These are phyloP conservation scores for Hypoxylon fragiforme DNA, from an alignment of 495 filamentous ascomycete species.

Conservation along the genomic window DNA sequence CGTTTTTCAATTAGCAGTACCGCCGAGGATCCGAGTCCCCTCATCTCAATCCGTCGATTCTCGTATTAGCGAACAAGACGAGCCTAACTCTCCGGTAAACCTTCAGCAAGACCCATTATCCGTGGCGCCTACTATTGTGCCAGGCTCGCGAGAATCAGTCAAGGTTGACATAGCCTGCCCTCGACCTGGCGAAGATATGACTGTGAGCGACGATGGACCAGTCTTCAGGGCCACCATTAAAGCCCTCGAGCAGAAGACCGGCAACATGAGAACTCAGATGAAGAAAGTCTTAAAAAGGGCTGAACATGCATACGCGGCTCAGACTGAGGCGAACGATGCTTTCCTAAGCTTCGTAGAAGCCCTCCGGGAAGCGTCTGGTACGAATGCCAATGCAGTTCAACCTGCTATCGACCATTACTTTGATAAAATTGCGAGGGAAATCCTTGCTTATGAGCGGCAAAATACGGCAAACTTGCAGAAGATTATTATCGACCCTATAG, in stretches of 20 bases:
- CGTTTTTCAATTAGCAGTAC: conserved; percentile 68
- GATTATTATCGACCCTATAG: conserved; percentile 90
- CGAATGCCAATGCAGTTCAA: conserved; percentile 92
- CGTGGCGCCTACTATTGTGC: conserved; percentile 40
- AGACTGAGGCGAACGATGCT: conserved; percentile 81
- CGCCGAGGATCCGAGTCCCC: conserved; percentile 75
- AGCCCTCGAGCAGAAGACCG: conserved; percentile 92
- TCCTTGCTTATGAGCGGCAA: conserved; percentile 80
- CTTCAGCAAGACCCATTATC: conserved; percentile 47
- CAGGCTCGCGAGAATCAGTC: conserved; percentile 55
- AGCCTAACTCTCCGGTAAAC: conserved; percentile 65
- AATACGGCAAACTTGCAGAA: conserved; percentile 85
- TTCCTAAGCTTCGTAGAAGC: conserved; percentile 83
- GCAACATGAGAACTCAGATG: conserved; percentile 89
- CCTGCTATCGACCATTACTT: conserved; percentile 98
- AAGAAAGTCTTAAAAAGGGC: conserved; percentile 94
- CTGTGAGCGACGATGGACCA: conserved; percentile 86
- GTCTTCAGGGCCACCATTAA: conserved; percentile 98
- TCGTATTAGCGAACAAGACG: conserved; percentile 68
- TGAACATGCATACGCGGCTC: conserved; percentile 80
- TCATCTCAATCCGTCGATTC: conserved; percentile 83
- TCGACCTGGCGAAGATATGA: conserved; percentile 84
- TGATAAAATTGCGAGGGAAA: conserved; percentile 92
- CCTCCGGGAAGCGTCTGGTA: conserved; percentile 81
- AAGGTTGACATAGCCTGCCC: conserved; percentile 88